Evolutionary conservation across 2,329 filamentous ascomycete species (phyloP).

Genomic region (Achaetomium macrosporum): DNA sequence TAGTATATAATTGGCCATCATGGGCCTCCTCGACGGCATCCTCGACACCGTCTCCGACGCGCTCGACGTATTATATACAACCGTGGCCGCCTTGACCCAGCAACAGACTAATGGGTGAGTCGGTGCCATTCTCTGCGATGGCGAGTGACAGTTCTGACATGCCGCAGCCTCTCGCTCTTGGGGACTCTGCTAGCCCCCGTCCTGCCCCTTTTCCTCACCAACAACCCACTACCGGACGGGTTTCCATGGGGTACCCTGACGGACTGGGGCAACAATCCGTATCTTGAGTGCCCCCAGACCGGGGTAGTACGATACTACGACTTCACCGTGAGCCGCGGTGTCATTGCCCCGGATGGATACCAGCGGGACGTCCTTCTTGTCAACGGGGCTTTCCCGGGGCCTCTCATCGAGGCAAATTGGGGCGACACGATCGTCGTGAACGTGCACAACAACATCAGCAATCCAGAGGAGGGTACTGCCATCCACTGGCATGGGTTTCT

Average conservation of each 20-base stretch:
- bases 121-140: neutral
- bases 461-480: conserved; percentile 40
- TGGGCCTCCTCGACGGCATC: conserved; percentile 23
- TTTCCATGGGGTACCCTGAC: conserved; percentile 47
- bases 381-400: conserved; percentile 62
- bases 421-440: conserved; percentile 46
- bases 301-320: conserved; percentile 51
- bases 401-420: conserved; percentile 59
- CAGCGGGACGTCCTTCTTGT: conserved; percentile 50
- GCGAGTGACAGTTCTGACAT: conserved; percentile 3
- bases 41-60: conserved; percentile 9
- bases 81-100: conserved; percentile 28
- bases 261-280: conserved; percentile 43
- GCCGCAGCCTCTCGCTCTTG: conserved; percentile 34
- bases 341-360: conserved; percentile 53
- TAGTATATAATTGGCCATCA: conserved; percentile 17
- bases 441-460: conserved; percentile 63
- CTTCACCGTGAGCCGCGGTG: conserved; percentile 45
- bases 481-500: conserved; percentile 52
- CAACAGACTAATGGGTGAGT: conserved; percentile 35
- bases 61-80: conserved; percentile 19
- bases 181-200: conserved; percentile 36
- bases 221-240: conserved; percentile 45
- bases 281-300: conserved; percentile 43
- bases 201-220: conserved; percentile 39